Evolutionary conservation across 208 protist species (phyloP).

Genomic region (Leptomonas seymouri): DNA sequence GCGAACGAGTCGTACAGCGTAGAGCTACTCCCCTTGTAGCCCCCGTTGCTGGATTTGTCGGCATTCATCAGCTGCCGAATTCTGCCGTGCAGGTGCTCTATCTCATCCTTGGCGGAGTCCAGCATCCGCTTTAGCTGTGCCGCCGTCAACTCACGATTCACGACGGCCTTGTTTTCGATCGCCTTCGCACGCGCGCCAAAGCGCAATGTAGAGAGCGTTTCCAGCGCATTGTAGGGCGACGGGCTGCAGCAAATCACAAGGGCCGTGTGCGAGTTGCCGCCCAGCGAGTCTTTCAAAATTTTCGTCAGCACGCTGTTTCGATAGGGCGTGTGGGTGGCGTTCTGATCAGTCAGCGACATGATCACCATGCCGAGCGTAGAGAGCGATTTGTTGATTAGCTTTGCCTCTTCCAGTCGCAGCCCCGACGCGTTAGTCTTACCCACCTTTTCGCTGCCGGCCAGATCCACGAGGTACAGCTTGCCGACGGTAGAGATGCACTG

Average conservation of each 20-base stretch:
- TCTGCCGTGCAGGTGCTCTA: constrained; percentile 43
- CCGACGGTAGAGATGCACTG: constrained; percentile 74
- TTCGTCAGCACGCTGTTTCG: constrained; percentile 90
- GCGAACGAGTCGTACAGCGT: constrained; percentile 2
- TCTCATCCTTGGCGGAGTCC: constrained; percentile 68
- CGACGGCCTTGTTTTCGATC: constrained; percentile 79
- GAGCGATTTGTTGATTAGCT: constrained; percentile 93
- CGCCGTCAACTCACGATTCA: constrained; percentile 79
- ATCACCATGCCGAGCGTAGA: constrained; percentile 89
- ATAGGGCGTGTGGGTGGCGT: constrained; percentile 76
- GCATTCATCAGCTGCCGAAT: constrained; percentile 21
- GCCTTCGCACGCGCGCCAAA: constrained; percentile 88
- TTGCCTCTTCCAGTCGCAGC: constrained; percentile 91
- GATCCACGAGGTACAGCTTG: constrained; percentile 91
- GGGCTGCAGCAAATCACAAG: constrained; percentile 91
- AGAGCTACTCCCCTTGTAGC: neutral
- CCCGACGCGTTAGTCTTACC: constrained; percentile 82
- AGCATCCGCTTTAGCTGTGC: constrained; percentile 81
- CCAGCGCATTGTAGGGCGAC: constrained; percentile 69
- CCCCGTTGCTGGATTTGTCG: neutral
- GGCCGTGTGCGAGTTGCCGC: constrained; percentile 91
- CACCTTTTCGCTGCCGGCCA: constrained; percentile 92
- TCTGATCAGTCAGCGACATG: constrained; percentile 71
- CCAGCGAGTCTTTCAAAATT: constrained; percentile 88
- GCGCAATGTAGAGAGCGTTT: constrained; percentile 90